phyloP scores from a whole-genome alignment of 2,329 filamentous ascomycete genomes.

The Sordariomycetes sp. region DNA sequence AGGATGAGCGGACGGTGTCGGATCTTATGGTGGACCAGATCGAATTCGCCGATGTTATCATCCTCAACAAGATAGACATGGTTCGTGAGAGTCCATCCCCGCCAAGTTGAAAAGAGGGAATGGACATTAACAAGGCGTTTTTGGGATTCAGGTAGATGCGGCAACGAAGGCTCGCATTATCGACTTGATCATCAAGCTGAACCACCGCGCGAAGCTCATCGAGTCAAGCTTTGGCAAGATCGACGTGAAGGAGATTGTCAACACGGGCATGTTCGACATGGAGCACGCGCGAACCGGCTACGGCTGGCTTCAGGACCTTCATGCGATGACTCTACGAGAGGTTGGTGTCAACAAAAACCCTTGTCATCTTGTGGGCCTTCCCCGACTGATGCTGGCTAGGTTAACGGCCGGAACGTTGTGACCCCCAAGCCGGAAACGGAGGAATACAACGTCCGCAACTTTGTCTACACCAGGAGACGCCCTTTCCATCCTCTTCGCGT shows the following conservation, averaged over 20 bases:
- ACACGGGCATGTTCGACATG: conserved; percentile 55
- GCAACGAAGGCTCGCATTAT: conserved; percentile 33
- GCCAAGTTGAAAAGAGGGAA: not conserved
- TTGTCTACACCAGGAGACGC: conserved; percentile 52
- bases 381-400: conserved; percentile 12
- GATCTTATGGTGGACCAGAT: conserved; percentile 70
- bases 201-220: conserved; percentile 55
- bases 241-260: conserved; percentile 51
- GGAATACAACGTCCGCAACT: conserved; percentile 62
- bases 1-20: conserved; percentile 64
- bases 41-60: conserved; percentile 64
- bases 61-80: conserved; percentile 61
- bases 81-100: conserved; percentile 20
- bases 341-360: conserved; percentile 18
- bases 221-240: conserved; percentile 49
- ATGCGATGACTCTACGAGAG: conserved; percentile 54
- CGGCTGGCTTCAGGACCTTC: conserved; percentile 61
- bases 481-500: conserved; percentile 40
- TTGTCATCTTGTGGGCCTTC: conserved; percentile 13
- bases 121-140: not conserved
- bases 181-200: conserved; percentile 48
- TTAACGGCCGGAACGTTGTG: conserved; percentile 37
- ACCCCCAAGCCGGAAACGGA: conserved; percentile 62
- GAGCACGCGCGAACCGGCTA: conserved; percentile 52
- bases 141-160: conserved; percentile 21